Base-by-base conservation (phyloP, 2,329 filamentous ascomycete genomes). In the Byssothecium circinans region DNA sequence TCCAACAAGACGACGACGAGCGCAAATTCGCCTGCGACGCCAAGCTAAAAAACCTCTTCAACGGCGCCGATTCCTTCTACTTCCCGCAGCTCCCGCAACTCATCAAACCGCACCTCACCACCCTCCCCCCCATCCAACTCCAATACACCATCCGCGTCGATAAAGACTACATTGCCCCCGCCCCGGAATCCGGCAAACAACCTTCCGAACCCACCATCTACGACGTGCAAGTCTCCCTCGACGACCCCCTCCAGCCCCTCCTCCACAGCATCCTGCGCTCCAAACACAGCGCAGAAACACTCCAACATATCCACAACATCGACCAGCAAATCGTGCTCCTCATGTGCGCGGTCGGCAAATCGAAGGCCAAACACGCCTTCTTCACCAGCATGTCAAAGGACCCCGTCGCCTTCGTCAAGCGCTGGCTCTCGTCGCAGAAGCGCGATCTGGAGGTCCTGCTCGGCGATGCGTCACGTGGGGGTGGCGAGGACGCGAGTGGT, bases 1-100 rank as follows among this genome's bases (percentile, higher is more conserved):
- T 99, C 38, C 90, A 95, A 69, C 92, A 96, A 67, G 91, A 96
- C 56, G 92, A 97, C 50, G 94, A 99, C 68, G 94, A 94, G 76
- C 83, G 94, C 52, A 88, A 88, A 51, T 92, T 99, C 60, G 86
- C 89, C 32, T 97, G 94, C 65, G 92, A 99, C 65, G 87, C 91
- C 35, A 80, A 86, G 38, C 71, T 99, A 43, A 87, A 82, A 74
- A 83, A 83, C 71, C 90, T 95, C 74, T 84, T 95, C 68, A 78
- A 81, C 62, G 63, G 63, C 47, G 78, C 83, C 65, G 88, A 95
- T 42, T 80, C 84, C 38, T 86, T 95, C 60, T 88, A 86, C 69
- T 95, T 99, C 69, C 92, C 94, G 11, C 82, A 88, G 67, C 83
- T 97, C 44, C 85, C 88, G 38, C 88, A 92, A 43, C 87, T 88